phyloP scores from a whole-genome alignment of 179 eudicot genomes.

The Actinidia polygama region DNA sequence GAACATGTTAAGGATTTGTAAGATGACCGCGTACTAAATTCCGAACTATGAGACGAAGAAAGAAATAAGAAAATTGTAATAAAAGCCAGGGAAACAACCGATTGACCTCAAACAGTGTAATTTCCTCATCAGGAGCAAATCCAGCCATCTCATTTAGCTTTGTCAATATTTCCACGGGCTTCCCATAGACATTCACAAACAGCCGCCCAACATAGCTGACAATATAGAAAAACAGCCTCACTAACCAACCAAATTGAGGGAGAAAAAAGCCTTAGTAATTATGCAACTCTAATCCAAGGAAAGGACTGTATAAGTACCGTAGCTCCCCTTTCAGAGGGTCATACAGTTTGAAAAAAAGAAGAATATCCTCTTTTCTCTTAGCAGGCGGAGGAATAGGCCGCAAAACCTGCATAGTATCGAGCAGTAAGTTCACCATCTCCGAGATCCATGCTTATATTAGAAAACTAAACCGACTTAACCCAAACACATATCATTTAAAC shows the following conservation, averaged over 20 bases:
- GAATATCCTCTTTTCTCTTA: slow-evolving; percentile 80
- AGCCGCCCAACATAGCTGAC: slow-evolving; percentile 84
- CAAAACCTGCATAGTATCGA: slow-evolving; percentile 54
- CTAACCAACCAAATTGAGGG: not conserved
- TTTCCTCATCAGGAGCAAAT: slow-evolving; percentile 74
- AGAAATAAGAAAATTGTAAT: not conserved
- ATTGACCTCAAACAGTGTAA: slow-evolving; percentile 88
- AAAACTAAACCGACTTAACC: slow-evolving; percentile 4
- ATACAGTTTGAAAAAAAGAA: slow-evolving; percentile 89
- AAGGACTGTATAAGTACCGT: slow-evolving; percentile 47
- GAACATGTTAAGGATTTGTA: slow-evolving; percentile 27
- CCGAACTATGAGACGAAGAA: not conserved
- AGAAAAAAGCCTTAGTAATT: not conserved
- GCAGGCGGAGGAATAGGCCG: slow-evolving; percentile 64
- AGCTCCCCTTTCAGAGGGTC: slow-evolving; percentile 87
- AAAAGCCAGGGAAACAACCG: not conserved
- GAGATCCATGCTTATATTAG: not conserved
- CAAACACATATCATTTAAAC: not conserved
- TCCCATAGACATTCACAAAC: slow-evolving; percentile 83
- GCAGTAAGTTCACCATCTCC: slow-evolving; percentile 3
- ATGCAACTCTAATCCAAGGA: not conserved
- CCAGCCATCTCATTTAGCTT: slow-evolving; percentile 86
- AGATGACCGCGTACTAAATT: not conserved
- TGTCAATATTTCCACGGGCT: slow-evolving; percentile 73
- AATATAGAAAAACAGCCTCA: not conserved